These are phyloP conservation scores for Penicillium crystallinum DNA, from an alignment of 495 filamentous ascomycete species.

Conservation along the genomic window DNA sequence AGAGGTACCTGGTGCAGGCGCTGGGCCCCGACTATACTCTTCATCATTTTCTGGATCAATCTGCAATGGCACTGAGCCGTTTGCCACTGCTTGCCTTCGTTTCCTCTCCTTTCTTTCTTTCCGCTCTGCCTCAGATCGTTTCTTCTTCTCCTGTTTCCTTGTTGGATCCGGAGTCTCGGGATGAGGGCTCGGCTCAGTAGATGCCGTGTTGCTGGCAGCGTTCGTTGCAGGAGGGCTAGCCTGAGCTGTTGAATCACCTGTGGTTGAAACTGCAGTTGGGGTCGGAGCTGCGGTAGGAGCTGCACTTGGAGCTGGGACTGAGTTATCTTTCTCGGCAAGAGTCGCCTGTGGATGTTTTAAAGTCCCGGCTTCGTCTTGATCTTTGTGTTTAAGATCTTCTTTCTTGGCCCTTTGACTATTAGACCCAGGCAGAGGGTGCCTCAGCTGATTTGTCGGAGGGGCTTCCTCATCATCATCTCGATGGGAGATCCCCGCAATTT, in stretches of 20 bases:
- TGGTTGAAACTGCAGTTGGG: neutral
- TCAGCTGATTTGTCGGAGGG: slow-evolving; percentile 25
- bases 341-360: slow-evolving; percentile 57
- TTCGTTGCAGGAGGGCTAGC: neutral
- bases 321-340: slow-evolving; percentile 53
- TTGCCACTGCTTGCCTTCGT: slow-evolving; percentile 71
- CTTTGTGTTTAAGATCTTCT: slow-evolving; percentile 53
- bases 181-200: slow-evolving; percentile 29
- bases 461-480: slow-evolving; percentile 39
- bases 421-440: slow-evolving; percentile 22
- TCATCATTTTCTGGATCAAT: slow-evolving; percentile 53
- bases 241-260: neutral
- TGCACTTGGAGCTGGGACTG: neutral
- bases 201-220: neutral
- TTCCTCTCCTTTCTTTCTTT: slow-evolving; percentile 83
- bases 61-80: slow-evolving; percentile 76
- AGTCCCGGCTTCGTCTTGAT: slow-evolving; percentile 63
- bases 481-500: slow-evolving; percentile 71
- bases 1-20: slow-evolving; percentile 20
- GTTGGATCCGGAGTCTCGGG: slow-evolving; percentile 46
- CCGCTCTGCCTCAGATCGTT: slow-evolving; percentile 79
- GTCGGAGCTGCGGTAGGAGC: neutral
- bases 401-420: slow-evolving; percentile 50
- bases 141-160: slow-evolving; percentile 86
- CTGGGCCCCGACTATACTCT: slow-evolving; percentile 33